Conservation (phyloP, 768 basidiomycete species). For the Lenzites betulinus region DNA sequence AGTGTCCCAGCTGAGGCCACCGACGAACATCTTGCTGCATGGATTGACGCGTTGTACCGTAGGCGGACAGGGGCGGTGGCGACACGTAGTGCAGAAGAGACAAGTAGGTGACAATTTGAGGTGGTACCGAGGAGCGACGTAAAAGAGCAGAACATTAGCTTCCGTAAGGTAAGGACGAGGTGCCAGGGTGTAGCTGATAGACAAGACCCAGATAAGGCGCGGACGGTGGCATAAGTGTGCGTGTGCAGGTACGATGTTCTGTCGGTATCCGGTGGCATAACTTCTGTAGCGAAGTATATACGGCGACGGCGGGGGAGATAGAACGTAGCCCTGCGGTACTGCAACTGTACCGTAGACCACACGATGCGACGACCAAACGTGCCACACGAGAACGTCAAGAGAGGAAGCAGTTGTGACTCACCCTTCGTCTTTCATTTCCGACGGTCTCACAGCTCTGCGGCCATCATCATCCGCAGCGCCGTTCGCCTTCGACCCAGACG, state of each 20-base stretch:
- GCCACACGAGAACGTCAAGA: background rate
- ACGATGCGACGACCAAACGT: background rate
- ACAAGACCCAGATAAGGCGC: constrained; percentile 6
- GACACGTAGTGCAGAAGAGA: constrained; percentile 22
- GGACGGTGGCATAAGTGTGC: constrained; percentile 6
- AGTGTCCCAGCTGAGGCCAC: constrained; percentile 98
- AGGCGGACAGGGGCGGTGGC: constrained; percentile 9
- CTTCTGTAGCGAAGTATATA: constrained; percentile 14
- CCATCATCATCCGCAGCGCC: constrained; percentile 48
- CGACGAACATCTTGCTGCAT: constrained; percentile 98
- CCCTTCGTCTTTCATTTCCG: constrained; percentile 98
- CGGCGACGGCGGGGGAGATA: constrained; percentile 2
- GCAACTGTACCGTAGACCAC: constrained; percentile 7
- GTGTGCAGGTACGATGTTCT: background rate
- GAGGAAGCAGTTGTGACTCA: constrained; percentile 47
- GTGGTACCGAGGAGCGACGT: constrained; percentile 12
- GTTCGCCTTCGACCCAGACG: constrained; percentile 27
- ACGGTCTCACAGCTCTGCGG: constrained; percentile 58
- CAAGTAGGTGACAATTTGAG: constrained; percentile 23
- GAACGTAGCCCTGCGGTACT: constrained; percentile 15
- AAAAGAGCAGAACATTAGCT: constrained; percentile 21
- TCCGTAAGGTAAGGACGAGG: constrained; percentile 21
- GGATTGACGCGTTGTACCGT: constrained; percentile 13
- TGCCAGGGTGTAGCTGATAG: constrained; percentile 12
- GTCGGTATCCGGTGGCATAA: constrained; percentile 10